Evolutionary conservation across 192 early-diverging fungal genomes (phyloP), one percentile per base, ranked within the genome.

Genomic region (Entomortierella lignicola): DNA sequence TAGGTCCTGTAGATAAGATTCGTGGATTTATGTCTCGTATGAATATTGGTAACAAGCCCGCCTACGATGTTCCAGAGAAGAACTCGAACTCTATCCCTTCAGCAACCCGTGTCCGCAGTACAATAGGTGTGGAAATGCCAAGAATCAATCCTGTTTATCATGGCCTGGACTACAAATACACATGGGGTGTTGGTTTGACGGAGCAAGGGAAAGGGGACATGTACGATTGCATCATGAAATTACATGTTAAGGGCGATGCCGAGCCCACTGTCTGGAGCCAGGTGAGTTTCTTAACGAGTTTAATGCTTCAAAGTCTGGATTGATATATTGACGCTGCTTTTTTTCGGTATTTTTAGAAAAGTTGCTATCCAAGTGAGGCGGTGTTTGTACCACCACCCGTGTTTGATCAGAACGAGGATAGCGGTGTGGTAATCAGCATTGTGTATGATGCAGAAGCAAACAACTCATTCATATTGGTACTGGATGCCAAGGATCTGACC

Each of bases 291-390:
- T 17, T 26, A 42, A 47, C 27, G 4, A 17, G 10, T 0, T 42
- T 23, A 42, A 8, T 44, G 21, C 21, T 15, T 47, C 17, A 4
- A 12, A 47, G 12, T 47, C 44, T 2, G 15, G 20, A 47, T 12
- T 20, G 20, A 12, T 2, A 47, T 47, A 47, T 20, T 47, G 12
- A 47, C 20, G 3, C 5, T 12, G 2, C 5, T 20, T 47, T 47
- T 15, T 12, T 47, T 4, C 8, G 83, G 50, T 84, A n/a, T n/a
- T n/a, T n/a, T n/a, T n/a, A 91, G 71, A 85, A 85, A 52, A 82
- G 91, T 70, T 92, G 91, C 75, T 93, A 88, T 63, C 92, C 94
- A 30, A 91, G 91, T 11, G 92, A 96, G 81, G 89, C 94, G 1
- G 69, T 92, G 20, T 96, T 94, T 85, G 89, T 96, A 29, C 90